Base-by-base conservation (phyloP, 148 eudicot species). In the Silene latifolia region DNA sequence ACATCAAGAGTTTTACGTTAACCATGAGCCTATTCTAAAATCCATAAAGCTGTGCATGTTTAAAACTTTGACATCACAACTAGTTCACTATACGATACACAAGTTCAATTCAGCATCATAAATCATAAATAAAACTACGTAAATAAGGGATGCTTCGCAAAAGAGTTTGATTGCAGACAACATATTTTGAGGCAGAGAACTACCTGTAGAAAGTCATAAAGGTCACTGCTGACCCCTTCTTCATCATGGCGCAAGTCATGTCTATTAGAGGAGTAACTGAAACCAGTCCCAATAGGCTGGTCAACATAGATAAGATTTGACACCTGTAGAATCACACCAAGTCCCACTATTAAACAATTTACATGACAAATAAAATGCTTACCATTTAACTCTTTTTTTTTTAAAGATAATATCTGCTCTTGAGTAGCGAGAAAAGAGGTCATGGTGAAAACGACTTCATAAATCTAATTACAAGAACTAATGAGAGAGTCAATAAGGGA, bases 281-380 rank as follows among this genome's bases (percentile, higher is more conserved):
- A 92, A 44, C 97, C 97, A 54, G 97, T 93, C 73, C 98, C 98
- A 76, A 83, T 77, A 73, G 98, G 98, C 79, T 93, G 98, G 78
- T 93, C 98, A 60, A 92, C 97, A 74, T 79, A 92, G 67, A 92
- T 60, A 71, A 92, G 86, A 74, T 89, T 92, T 39, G 97, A 90
- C 19, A 77, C 94, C 97, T 92, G 88, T 81, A 85, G 42, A 80
- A 67, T 62, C 3, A 74, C 27, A 35, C 17, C 10, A n/a, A 68
- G 7, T 56, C 56, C 14, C 23, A 24, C 24, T 4, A 35, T 65
- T 8, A 64, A 17, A 27, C 46, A 48, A 48, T 10, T 61, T 25
- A 15, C 11, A 65, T 29, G 18, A 69, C 32, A 4, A 17, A 67
- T n/a, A 24, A 67, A 39, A 27, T 67, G 10, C 35, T 53, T 24